Evolutionary conservation across 495 filamentous ascomycete species (phyloP), one percentile per base, ranked within the genome.

Genomic region (Achaetomiella virescens): DNA sequence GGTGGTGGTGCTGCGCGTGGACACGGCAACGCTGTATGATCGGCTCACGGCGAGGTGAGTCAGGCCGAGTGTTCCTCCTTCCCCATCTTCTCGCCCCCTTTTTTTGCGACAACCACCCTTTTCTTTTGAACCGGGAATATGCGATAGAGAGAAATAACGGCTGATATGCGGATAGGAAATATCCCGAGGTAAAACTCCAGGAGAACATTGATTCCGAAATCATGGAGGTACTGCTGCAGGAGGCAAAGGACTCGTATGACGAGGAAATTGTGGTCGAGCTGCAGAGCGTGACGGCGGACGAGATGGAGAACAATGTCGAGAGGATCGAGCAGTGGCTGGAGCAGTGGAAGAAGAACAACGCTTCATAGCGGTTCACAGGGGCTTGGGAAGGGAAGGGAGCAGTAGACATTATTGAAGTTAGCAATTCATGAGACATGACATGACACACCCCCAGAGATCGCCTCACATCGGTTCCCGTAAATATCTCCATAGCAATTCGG

Each of bases 171-270:
- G 9, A 15, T 22, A 88, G 89, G 54, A 82, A 85, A 54, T 96
- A 95, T 66, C 72, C 82, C 64, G 86, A 96, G 70, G 72, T 78
- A 54, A 99, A 99, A 68, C 72, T 99, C 24, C 87, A 97, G 66
- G 93, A 97, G 69, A 99, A 99, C 67, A 69, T 99, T 36, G 95
- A 97, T 72, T 84, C 89, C 27, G 95, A 99, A 76, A 99, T 99
- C 65, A 97, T 97, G 84, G 87, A 96, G 61, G 87, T 96, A 51
- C 75, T 99, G 27, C 70, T 95, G 8, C 86, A 97, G 55, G 95
- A 99, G 73, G 95, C 93, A 27, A 78, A 82, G 44, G 90, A 95
- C 51, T 79, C 86, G 44, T 99, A 90, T 63, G 86, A 91, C 55
- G 84, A 86, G 72, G 87, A 93, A 67, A 87, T 92, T 55, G 84